phyloP scores from a whole-genome alignment of 2,329 filamentous ascomycete genomes.

The Sporothrix curviconia region DNA sequence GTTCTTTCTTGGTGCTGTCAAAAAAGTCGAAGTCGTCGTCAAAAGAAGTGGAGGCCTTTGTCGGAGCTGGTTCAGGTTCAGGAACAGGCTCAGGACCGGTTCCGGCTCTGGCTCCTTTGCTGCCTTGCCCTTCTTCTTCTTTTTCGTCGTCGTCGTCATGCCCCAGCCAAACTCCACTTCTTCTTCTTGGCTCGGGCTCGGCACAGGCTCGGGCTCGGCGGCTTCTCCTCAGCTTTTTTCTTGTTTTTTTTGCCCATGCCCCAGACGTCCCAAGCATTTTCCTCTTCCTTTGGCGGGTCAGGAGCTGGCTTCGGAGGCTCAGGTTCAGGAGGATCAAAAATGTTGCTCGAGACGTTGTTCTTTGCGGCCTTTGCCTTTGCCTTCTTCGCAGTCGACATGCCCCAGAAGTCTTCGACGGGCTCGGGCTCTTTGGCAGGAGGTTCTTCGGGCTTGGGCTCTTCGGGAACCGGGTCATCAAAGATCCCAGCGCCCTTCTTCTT shows the following conservation, averaged over 20 bases:
- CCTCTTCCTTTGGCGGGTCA: slow-evolving; percentile 17
- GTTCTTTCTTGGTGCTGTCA: slow-evolving; percentile 17
- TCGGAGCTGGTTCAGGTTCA: slow-evolving; percentile 1
- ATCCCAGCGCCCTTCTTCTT: slow-evolving; percentile 31
- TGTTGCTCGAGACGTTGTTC: slow-evolving; percentile 19
- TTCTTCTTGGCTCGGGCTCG: slow-evolving; percentile 12
- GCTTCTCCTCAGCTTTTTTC: slow-evolving; percentile 20
- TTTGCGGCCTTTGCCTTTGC: slow-evolving; percentile 36
- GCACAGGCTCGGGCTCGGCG: slow-evolving; percentile 12
- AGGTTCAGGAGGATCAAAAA: slow-evolving; percentile 14
- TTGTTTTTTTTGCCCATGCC: slow-evolving; percentile 40
- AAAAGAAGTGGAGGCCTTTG: slow-evolving; percentile 1
- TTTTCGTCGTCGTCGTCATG: slow-evolving; percentile 19
- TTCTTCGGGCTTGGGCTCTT: slow-evolving; percentile 12
- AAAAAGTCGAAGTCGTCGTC: slow-evolving; percentile 16
- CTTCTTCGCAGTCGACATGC: slow-evolving; percentile 34
- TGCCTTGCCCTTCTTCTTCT: slow-evolving; percentile 21
- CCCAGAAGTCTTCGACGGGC: slow-evolving; percentile 19
- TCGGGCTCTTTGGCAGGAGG: slow-evolving; percentile 19
- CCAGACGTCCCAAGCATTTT: slow-evolving; percentile 36
- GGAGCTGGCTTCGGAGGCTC: slow-evolving; percentile 11
- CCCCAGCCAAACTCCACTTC: slow-evolving; percentile 23
- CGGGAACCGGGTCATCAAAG: slow-evolving; percentile 17
- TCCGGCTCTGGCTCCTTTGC: not conserved
- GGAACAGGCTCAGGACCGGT: not conserved